Evolutionary conservation across 805 yeast species (phyloP).

Genomic region (Cyberlindnera mrakii): DNA sequence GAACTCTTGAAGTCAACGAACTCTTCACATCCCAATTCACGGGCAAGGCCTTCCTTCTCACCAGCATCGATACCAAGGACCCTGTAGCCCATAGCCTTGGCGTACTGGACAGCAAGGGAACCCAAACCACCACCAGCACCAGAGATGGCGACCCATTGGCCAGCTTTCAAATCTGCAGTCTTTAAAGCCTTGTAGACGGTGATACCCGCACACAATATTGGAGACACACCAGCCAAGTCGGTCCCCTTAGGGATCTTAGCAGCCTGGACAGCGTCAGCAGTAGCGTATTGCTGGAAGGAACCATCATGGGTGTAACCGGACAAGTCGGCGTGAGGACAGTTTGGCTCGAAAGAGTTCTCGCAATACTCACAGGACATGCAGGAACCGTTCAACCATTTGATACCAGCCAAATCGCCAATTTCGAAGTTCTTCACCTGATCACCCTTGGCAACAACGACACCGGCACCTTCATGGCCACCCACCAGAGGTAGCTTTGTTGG

Average conservation of each 20-base stretch:
- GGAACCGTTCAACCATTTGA: conserved; percentile 61
- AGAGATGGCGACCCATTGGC: conserved; percentile 66
- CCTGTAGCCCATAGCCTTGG: conserved; percentile 66
- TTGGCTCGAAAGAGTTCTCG: conserved; percentile 45
- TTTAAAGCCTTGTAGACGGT: conserved; percentile 87
- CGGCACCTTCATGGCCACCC: conserved; percentile 69
- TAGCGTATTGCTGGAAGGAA: conserved; percentile 83
- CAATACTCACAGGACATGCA: conserved; percentile 56
- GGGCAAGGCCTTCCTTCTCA: conserved; percentile 36
- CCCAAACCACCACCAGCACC: conserved; percentile 80
- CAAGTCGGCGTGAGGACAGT: conserved; percentile 63
- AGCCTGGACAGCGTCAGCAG: conserved; percentile 84
- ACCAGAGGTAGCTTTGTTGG: conserved; percentile 51
- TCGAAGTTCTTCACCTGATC: conserved; percentile 49
- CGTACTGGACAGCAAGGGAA: conserved; percentile 65
- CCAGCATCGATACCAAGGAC: conserved; percentile 67
- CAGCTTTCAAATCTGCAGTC: conserved; percentile 61
- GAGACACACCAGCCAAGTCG: conserved; percentile 70
- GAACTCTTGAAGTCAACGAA: conserved; percentile 52
- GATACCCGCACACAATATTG: conserved; percentile 86
- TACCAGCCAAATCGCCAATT: conserved; percentile 56
- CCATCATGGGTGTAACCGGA: conserved; percentile 89
- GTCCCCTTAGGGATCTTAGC: conserved; percentile 69
- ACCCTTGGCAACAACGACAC: conserved; percentile 56
- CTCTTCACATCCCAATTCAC: conserved; percentile 53